Evolutionary conservation across 2,329 filamentous ascomycete species (phyloP).

Genomic region (Aspergillus fischeri): DNA sequence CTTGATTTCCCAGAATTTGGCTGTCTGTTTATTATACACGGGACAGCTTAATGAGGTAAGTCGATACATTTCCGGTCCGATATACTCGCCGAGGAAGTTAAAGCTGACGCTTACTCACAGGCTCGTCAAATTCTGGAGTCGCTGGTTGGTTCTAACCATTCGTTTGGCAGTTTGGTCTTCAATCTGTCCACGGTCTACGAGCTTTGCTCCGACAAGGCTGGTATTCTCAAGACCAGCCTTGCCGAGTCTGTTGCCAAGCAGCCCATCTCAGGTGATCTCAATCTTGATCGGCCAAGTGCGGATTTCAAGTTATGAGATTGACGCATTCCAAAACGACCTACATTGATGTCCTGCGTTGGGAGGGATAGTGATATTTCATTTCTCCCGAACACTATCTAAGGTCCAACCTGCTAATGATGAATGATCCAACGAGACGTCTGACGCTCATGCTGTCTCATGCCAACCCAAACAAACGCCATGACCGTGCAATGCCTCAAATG

Average conservation of each 20-base stretch:
- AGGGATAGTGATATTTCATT: neutral
- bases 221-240: constrained; percentile 65
- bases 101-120: constrained; percentile 33
- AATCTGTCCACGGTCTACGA: constrained; percentile 91
- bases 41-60: constrained; percentile 68
- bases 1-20: constrained; percentile 75
- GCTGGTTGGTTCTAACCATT: constrained; percentile 58
- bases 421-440: neutral
- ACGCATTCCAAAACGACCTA: neutral
- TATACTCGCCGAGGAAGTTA: neutral
- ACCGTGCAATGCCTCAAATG: neutral
- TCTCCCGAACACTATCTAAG: constrained; percentile 6
- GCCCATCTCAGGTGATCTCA: constrained; percentile 50
- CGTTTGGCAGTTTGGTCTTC: constrained; percentile 78
- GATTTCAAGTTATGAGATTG: constrained; percentile 68
- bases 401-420: neutral
- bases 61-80: constrained; percentile 3
- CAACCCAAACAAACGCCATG: constrained; percentile 1
- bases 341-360: neutral
- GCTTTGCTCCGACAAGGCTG: constrained; percentile 74
- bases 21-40: constrained; percentile 78
- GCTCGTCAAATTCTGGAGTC: constrained; percentile 64
- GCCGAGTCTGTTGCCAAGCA: constrained; percentile 65
- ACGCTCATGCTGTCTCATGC: neutral
- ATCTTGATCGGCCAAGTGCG: constrained; percentile 66